Base-by-base conservation (phyloP, 2,329 filamentous ascomycete genomes). In the Ceratocystis colombiana region DNA sequence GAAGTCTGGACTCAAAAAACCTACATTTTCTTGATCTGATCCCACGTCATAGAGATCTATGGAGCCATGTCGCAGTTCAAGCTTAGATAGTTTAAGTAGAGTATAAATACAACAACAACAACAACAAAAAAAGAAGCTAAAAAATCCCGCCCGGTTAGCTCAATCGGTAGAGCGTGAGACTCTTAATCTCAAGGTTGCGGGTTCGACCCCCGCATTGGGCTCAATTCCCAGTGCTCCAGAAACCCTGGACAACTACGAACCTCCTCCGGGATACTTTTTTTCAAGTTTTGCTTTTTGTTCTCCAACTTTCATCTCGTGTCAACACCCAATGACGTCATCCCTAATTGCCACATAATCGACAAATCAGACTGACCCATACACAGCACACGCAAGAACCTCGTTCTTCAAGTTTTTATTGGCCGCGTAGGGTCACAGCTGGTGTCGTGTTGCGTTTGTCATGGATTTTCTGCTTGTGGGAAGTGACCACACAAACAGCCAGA, bases 101-200 rank as follows among this genome's bases (percentile, higher is more conserved):
- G n/a, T n/a, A n/a, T n/a, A n/a, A n/a, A n/a, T n/a, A n/a, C n/a
- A n/a, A n/a, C n/a, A n/a, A n/a, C n/a, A n/a, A n/a, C n/a, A n/a
- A n/a, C n/a, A n/a, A n/a, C n/a, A n/a, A n/a, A n/a, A n/a, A n/a
- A n/a, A 33, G 7, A 3, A 2, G 0, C 30, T 2, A 3, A 46
- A n/a, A 64, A 65, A 65, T 53, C 64, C 66, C 41, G 79, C 79
- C 79, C 76, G 79, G 80, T 78, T 84, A 84, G 82, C 82, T 84
- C 82, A 84, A 84, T 84, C 81, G 81, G 82, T 85, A 87, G 84
- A 87, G 84, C 84, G 83, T 86, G 80, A 85, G 84, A 86, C 84
- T 86, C 84, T 82, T 82, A 82, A 75, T 76, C 74, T 75, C 73
- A 75, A 76, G 74, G 74, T 73, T 75, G 74, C 73, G 74, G 74